A percentile compares a stretch with the other conserved stretches of the same genome.
Evolutionary conservation across 495 filamentous ascomycete genomes (phyloP).

Genomic region (Apodospora peruviana): DNA sequence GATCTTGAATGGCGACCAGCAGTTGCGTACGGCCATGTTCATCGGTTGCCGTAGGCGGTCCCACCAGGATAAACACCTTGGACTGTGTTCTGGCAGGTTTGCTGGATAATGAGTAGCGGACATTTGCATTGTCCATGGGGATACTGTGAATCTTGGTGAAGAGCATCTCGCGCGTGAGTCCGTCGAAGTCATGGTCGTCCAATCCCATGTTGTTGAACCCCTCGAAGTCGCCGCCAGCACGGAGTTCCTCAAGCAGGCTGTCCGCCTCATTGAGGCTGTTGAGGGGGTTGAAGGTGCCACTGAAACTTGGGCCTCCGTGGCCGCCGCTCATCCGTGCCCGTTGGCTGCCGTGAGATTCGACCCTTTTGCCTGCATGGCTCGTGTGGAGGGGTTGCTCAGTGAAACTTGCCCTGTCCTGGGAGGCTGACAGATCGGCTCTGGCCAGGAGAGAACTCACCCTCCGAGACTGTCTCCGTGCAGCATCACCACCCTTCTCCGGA

Average conservation of each 20-base stretch:
- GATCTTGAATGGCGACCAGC: conserved; percentile 64
- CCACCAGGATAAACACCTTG: conserved; percentile 61
- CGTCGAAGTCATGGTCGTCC: conserved; percentile 61
- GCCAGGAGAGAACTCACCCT: conserved; percentile 90
- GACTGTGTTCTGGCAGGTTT: conserved; percentile 42
- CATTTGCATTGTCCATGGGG: conserved; percentile 55
- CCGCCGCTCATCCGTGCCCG: conserved; percentile 57
- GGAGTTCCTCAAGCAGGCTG: conserved; percentile 64
- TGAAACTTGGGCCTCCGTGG: conserved; percentile 31
- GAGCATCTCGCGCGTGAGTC: conserved; percentile 67
- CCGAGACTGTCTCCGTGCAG: conserved; percentile 68
- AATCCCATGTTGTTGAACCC: conserved; percentile 66
- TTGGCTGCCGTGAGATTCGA: conserved; percentile 69
- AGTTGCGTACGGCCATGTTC: conserved; percentile 45
- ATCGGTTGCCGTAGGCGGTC: conserved; percentile 49
- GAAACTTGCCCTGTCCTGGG: conserved; percentile 69
- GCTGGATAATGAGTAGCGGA: conserved; percentile 49
- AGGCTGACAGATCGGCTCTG: conserved; percentile 77
- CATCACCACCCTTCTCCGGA: conserved; percentile 62
- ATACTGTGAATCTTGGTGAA: conserved; percentile 69
- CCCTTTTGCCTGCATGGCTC: conserved; percentile 47
- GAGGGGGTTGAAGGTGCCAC: conserved; percentile 26
- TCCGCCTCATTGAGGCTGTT: conserved; percentile 61
- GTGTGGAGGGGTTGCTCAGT: conserved; percentile 56
- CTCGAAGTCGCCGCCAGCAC: conserved; percentile 53